A percentile compares a stretch with the other conserved stretches of the same genome.
These are phyloP conservation scores for Baorangia bicolor DNA, from an alignment of 768 basidiomycete species.

Conservation along the genomic window DNA sequence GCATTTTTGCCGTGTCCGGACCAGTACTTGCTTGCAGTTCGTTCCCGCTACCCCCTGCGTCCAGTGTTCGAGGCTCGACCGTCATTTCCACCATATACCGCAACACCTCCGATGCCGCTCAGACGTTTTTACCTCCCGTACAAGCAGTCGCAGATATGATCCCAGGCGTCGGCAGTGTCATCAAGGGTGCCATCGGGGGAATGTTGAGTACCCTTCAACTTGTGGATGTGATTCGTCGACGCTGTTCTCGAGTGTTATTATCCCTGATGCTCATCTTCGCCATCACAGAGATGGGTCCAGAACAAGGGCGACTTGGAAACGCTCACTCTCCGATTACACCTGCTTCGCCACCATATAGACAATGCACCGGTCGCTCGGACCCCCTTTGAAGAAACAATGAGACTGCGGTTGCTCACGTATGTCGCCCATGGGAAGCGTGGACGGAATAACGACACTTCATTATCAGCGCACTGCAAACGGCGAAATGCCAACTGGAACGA, in stretches of 20 bases:
- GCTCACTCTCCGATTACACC: neutral
- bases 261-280: neutral
- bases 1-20: neutral
- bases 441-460: neutral
- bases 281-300: neutral
- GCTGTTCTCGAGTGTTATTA: neutral
- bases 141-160: neutral
- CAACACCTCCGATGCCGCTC: neutral
- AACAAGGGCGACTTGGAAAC: constrained; percentile 6
- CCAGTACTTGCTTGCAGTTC: neutral
- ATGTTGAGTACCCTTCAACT: neutral
- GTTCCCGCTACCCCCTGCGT: no score
- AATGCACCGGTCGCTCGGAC: neutral
- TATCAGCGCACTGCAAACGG: neutral
- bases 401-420: neutral
- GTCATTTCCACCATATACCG: neutral
- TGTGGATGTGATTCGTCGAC: constrained; percentile 2
- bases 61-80: neutral
- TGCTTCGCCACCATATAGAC: neutral
- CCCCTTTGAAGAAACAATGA: neutral
- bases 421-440: neutral
- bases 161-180: neutral
- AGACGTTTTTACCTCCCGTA: neutral
- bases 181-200: neutral
- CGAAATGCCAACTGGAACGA: neutral